Conservation (phyloP, 2,329 filamentous ascomycete species). For the Westerdykella ornata region DNA sequence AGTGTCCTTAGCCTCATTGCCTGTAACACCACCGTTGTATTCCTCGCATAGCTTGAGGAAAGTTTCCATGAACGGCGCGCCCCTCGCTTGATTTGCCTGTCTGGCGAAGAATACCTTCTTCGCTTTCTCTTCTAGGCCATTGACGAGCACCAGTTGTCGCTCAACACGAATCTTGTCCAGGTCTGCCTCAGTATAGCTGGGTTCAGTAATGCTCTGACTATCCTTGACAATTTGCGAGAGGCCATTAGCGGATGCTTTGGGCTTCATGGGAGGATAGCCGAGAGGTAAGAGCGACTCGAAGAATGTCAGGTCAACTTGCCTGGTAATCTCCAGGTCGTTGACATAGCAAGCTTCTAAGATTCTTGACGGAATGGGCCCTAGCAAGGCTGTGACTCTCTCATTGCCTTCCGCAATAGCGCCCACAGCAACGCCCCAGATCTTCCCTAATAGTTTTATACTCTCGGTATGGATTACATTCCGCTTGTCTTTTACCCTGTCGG, state of each 20-base stretch:
- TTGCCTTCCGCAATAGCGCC: constrained; percentile 80
- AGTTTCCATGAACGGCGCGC: constrained; percentile 65
- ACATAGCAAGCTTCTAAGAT: constrained; percentile 86
- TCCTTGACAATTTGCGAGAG: constrained; percentile 57
- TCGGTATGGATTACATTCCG: constrained; percentile 74
- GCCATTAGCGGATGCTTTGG: constrained; percentile 45
- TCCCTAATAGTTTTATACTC: constrained; percentile 76
- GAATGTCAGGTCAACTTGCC: constrained; percentile 74
- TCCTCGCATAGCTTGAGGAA: constrained; percentile 80
- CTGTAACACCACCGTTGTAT: constrained; percentile 80
- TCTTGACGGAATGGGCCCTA: constrained; percentile 74
- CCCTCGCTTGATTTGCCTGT: constrained; percentile 68
- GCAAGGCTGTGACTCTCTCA: constrained; percentile 64
- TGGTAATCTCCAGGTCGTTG: constrained; percentile 80
- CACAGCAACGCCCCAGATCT: constrained; percentile 87
- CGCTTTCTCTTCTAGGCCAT: constrained; percentile 67
- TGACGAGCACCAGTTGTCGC: constrained; percentile 74
- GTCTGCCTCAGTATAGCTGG: constrained; percentile 47
- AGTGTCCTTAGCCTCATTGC: constrained; percentile 58
- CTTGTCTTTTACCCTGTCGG: constrained; percentile 82
- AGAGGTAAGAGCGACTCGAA: constrained; percentile 87
- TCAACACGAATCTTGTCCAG: constrained; percentile 74
- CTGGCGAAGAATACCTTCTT: constrained; percentile 85
- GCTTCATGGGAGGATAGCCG: constrained; percentile 68
- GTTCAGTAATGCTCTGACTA: constrained; percentile 45